A percentile compares a stretch with the other conserved stretches of the same genome.
Conservation (phyloP, 352 stramenopile genomes). For the Phytophthora aleatoria region DNA sequence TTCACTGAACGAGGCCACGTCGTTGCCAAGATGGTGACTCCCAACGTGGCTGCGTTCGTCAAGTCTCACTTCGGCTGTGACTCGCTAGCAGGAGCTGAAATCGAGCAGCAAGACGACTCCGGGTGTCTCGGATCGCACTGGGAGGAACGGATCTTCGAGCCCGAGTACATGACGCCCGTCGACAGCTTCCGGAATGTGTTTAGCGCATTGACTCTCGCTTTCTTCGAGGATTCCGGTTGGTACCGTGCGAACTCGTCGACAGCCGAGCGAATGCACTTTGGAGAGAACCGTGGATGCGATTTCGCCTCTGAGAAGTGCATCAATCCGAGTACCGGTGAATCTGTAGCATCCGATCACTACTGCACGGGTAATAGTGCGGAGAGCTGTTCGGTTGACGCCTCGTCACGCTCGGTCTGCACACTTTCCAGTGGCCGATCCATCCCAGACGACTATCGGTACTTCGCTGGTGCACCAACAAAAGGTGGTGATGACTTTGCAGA, state of each 20-base stretch:
- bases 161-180: slow-evolving; percentile 83
- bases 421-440: slow-evolving; percentile 52
- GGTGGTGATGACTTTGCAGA: slow-evolving; percentile 73
- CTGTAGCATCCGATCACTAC: slow-evolving; percentile 61
- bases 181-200: slow-evolving; percentile 78
- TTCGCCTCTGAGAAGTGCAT: slow-evolving; percentile 80
- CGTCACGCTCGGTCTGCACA: slow-evolving; percentile 68
- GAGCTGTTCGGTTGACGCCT: slow-evolving; percentile 78
- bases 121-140: slow-evolving; percentile 82
- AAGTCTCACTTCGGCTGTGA: slow-evolving; percentile 74
- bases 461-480: slow-evolving; percentile 43
- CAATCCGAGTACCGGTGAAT: slow-evolving; percentile 46
- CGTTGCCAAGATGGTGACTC: slow-evolving; percentile 75
- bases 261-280: slow-evolving; percentile 69
- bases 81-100: slow-evolving; percentile 61
- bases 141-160: slow-evolving; percentile 85
- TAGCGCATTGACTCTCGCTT: slow-evolving; percentile 74
- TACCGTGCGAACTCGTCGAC: slow-evolving; percentile 64
- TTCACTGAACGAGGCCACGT: slow-evolving; percentile 55
- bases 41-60: slow-evolving; percentile 59
- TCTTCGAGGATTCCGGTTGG: slow-evolving; percentile 86
- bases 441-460: slow-evolving; percentile 64
- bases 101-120: slow-evolving; percentile 75
- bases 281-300: slow-evolving; percentile 59
- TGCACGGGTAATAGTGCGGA: slow-evolving; percentile 61